Evolutionary conservation across 176 grass and related monocot species (phyloP).

Genomic region (Aegilops longissima): DNA sequence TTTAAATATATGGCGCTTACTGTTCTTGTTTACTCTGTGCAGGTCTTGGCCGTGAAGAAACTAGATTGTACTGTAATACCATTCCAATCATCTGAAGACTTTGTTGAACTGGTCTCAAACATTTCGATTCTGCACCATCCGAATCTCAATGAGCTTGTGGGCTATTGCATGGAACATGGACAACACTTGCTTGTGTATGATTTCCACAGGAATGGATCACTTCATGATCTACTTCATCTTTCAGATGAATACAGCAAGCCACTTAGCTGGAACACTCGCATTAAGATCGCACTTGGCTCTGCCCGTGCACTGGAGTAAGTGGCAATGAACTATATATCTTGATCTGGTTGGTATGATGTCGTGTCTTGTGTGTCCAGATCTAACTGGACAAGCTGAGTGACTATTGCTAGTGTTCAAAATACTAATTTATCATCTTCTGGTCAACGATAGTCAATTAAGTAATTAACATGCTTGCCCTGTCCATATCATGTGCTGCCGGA

Average conservation of each 20-base stretch:
- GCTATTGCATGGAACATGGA: slow-evolving; percentile 92
- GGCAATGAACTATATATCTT: slow-evolving; percentile 16
- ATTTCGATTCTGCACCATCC: slow-evolving; percentile 79
- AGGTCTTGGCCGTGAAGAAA: slow-evolving; percentile 97
- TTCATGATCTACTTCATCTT: slow-evolving; percentile 89
- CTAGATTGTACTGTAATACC: slow-evolving; percentile 68
- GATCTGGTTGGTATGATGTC: slow-evolving; percentile 1
- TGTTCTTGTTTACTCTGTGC: slow-evolving; percentile 35
- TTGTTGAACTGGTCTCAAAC: slow-evolving; percentile 67
- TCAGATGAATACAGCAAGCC: slow-evolving; percentile 84
- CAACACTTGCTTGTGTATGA: slow-evolving; percentile 91
- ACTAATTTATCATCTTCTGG: background rate
- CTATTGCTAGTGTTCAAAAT: slow-evolving; percentile 10
- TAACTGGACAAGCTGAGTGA: slow-evolving; percentile 15
- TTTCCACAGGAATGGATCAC: slow-evolving; percentile 81
- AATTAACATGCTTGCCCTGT: slow-evolving; percentile 5
- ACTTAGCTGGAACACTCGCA: slow-evolving; percentile 77
- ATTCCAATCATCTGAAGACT: slow-evolving; percentile 78
- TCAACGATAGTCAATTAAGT: background rate
- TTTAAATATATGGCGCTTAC: slow-evolving; percentile 22
- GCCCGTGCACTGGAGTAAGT: slow-evolving; percentile 94
- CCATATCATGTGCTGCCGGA: slow-evolving; percentile 2
- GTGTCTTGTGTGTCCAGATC: background rate
- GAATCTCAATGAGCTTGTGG: slow-evolving; percentile 83
- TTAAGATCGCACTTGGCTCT: slow-evolving; percentile 96